Evolutionary conservation across 129 eudicot species (phyloP), one percentile per base, ranked within the genome.

Genomic region (Flaveria brownii): DNA sequence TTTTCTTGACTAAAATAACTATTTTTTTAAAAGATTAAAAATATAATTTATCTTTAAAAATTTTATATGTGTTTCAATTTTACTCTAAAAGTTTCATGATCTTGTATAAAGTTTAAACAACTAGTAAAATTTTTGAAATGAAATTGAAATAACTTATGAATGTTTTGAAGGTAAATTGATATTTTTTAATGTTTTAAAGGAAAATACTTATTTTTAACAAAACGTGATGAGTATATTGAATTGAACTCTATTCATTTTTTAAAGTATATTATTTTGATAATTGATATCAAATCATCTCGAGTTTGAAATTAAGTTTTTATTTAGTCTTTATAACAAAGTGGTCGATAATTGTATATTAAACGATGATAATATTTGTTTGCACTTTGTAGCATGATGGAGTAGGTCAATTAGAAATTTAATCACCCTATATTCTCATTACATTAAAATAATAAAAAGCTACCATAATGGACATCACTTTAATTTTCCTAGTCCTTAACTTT

Each of bases 381-480:
- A 41, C 74, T n/a, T 6, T 47, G 5, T 22, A 1, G 33, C 20
- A 50, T 76, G 11, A 33, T 78, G 82, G 72, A 71, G 82, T 78
- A 33, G 82, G 77, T 62, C 28, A 47, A 49, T 36, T 47, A 63
- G 12, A 62, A 8, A 46, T 71, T 61, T 30, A 71, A 17, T 22
- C 26, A 57, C 16, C 39, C 51, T 70, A 11, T 77, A 6, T 69
- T 39, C 42, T 22, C 63, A 62, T 30, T 63, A 45, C 17, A 28
- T 33, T 63, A 28, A 30, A 64, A 76, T 66, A 64, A 76, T 66
- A 52, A 76, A 49, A 76, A 33, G 13, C 36, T 41, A 77, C 20
- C 68, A 67, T 77, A 68, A 67, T 77, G 80, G 75, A 23, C 57
- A 23, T 25, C 14, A 16, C 75, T 54, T 68, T 60, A 60, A 59